These are phyloP conservation scores for Kurtzmaniella cleridarum DNA, from an alignment of 805 yeast genomes.

Conservation along the genomic window DNA sequence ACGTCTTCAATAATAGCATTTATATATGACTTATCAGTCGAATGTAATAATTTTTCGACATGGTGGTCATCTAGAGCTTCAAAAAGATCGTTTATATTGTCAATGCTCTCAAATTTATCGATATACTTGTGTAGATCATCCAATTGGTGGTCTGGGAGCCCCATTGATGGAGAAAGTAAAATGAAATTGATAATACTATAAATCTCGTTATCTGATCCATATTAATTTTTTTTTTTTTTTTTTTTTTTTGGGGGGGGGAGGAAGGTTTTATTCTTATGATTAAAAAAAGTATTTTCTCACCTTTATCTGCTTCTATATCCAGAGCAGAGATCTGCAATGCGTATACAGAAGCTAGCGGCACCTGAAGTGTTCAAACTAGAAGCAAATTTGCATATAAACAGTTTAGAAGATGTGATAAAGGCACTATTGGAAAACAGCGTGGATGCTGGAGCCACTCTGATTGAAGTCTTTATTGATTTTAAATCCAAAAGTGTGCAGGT, in stretches of 20 bases:
- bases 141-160: background rate
- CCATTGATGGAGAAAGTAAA: background rate
- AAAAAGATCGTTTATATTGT: constrained; percentile 10
- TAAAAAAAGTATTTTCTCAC: too few relatives aligned
- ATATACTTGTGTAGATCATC: background rate
- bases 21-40: constrained; percentile 12
- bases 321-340: too few relatives aligned
- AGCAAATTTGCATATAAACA: constrained; percentile 31
- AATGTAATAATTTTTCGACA: constrained; percentile 8
- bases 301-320: too few relatives aligned
- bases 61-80: constrained; percentile 14
- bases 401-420: constrained; percentile 37
- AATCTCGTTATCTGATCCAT: too few relatives aligned
- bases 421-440: constrained; percentile 52
- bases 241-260: constrained; percentile 1
- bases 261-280: too few relatives aligned
- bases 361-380: constrained; percentile 9
- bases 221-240: too few relatives aligned
- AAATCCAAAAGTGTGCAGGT: constrained; percentile 34
- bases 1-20: constrained; percentile 18
- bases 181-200: too few relatives aligned
- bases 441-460: constrained; percentile 44
- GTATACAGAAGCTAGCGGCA: constrained; percentile 11
- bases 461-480: constrained; percentile 31
- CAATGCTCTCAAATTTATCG: constrained; percentile 1